phyloP scores from a whole-genome alignment of 2,329 filamentous ascomycete species.

The Ophiostoma himal-ulmi region DNA sequence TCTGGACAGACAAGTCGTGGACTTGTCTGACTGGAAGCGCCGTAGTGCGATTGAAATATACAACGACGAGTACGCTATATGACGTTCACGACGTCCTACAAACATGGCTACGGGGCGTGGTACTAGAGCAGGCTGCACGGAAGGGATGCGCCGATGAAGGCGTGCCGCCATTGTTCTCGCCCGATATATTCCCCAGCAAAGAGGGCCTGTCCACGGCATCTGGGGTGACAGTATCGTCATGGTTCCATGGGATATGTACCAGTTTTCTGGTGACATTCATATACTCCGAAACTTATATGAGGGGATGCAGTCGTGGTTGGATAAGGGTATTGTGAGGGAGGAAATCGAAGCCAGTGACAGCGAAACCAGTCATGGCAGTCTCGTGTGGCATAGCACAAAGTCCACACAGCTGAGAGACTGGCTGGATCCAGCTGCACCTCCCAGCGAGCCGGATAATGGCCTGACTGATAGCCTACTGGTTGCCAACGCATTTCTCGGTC shows the following conservation, averaged over 20 bases:
- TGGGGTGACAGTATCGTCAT: background rate
- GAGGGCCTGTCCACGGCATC: background rate
- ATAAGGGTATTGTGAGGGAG: background rate
- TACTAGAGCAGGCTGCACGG: background rate
- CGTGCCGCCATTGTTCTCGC: background rate
- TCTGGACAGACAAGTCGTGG: background rate
- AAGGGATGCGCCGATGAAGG: background rate
- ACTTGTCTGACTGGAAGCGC: background rate
- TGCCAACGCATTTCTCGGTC: background rate
- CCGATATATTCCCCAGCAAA: background rate
- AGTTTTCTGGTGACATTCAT: background rate
- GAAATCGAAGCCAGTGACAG: background rate
- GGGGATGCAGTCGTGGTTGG: background rate
- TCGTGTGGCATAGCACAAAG: background rate
- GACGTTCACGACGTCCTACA: background rate
- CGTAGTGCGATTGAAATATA: background rate
- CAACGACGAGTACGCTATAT: background rate
- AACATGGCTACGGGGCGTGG: background rate
- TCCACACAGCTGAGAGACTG: background rate
- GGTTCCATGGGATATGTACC: background rate
- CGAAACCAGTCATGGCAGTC: background rate
- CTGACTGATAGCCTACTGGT: background rate
- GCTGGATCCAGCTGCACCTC: background rate
- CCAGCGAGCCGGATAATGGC: background rate
- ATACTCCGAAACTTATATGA: background rate